Base-by-base conservation (phyloP, 1,284 basidiomycete species). In the Malassezia vespertilionis region DNA sequence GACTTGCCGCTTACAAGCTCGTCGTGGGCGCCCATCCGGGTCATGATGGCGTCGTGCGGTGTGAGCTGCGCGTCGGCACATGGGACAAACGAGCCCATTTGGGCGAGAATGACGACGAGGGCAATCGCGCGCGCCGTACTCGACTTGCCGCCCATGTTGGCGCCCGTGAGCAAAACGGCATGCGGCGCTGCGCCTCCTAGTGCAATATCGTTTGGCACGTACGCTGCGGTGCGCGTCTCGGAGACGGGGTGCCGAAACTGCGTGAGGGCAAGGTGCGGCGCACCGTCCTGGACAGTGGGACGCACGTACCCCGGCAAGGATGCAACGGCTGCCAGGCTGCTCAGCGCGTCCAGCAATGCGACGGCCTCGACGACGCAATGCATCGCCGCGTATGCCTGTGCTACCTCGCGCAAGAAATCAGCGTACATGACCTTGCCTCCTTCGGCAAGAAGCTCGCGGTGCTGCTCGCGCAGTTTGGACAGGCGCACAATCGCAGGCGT, bases 1-100 rank as follows among this genome's bases (percentile, higher is more conserved):
- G 84, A 87, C 18, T 86, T 80, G 0, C 86, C 86, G 27, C 82
- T 76, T 2, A 81, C 78, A 26, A 95, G 72, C 54, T 90, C 84
- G 65, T 95, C 90, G 5, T 81, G 82, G 0, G 89, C 89, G 4
- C 72, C 72, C 86, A 88, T 86, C 40, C 87, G 76, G 1, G 87
- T 90, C 17, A 85, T 76, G 11, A 96, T 80, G 0, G 82, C 80
- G 65, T 96, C 90, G 44, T 88, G 76, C 36, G 89, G 74, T 5
- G 83, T 79, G 34, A 95, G 71, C 49, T 72, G 80, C 33, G 84
- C 83, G 0, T 78, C 76, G 9, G 73, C 67, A 0, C 88, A 88
- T 6, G 91, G 77, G 0, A 79, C 75, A 47, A 74, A 78, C 2
- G 73, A 75, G 4, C 78, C 77, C 27, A 78, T 75, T 57, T 78